Conservation (phyloP, 1,139 yeast species). For the Yamadazyma conglobata region DNA sequence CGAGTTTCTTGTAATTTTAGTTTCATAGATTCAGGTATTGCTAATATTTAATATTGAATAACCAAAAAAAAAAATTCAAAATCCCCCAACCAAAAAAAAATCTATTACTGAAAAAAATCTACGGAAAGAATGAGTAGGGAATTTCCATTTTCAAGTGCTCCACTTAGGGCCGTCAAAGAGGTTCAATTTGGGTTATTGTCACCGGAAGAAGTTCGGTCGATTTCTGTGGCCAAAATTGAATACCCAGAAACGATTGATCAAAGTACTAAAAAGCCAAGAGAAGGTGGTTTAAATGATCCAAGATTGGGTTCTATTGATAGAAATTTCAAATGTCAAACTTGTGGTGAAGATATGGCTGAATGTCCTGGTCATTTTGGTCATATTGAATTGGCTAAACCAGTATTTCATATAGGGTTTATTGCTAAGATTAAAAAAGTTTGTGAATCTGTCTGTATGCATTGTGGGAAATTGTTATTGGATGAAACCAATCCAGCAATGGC, state of each 20-base stretch:
- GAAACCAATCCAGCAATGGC: slow-evolving; percentile 85
- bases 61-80: slow-evolving; percentile 7
- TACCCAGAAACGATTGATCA: slow-evolving; percentile 99
- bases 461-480: slow-evolving; percentile 90
- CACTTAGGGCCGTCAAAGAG: slow-evolving; percentile 93
- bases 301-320: slow-evolving; percentile 96
- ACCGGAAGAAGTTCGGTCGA: slow-evolving; percentile 96
- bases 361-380: slow-evolving; percentile 99
- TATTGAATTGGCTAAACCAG: slow-evolving; percentile 96
- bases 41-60: slow-evolving; percentile 1
- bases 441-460: slow-evolving; percentile 97
- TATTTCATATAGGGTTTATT: slow-evolving; percentile 93
- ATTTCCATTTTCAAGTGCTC: slow-evolving; percentile 96
- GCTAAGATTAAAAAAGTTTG: slow-evolving; percentile 92
- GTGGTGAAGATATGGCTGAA: slow-evolving; percentile 99
- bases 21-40: slow-evolving; percentile 5
- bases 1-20: slow-evolving; percentile 4
- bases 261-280: slow-evolving; percentile 89
- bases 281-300: slow-evolving; percentile 96
- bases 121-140: slow-evolving; percentile 42
- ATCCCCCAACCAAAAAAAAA: slow-evolving; percentile 7
- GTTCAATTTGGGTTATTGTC: slow-evolving; percentile 97
- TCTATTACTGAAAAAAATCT: slow-evolving; percentile 1
- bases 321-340: slow-evolving; percentile 95
- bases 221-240: slow-evolving; percentile 94